These are phyloP conservation scores for Herpetomonas tarakana DNA, from an alignment of 208 protist species.

Conservation along the genomic window DNA sequence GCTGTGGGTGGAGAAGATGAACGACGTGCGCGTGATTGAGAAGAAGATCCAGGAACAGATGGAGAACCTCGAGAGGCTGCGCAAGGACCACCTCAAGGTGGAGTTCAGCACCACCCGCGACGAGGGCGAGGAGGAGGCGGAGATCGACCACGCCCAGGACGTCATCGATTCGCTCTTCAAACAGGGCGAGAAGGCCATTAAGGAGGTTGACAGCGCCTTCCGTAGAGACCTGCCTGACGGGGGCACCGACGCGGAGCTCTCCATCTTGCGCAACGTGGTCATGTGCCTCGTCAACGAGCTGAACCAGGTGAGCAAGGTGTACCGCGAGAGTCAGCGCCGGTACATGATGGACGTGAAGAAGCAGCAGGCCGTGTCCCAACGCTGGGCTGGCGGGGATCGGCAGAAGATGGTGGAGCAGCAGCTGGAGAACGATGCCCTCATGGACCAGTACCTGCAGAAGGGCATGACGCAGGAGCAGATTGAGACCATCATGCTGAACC, in stretches of 20 bases:
- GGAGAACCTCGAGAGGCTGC: slow-evolving; percentile 64
- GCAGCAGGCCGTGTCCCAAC: slow-evolving; percentile 80
- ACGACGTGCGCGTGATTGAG: slow-evolving; percentile 65
- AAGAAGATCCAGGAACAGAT: slow-evolving; percentile 72
- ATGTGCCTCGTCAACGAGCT: slow-evolving; percentile 92
- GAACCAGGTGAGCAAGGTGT: slow-evolving; percentile 81
- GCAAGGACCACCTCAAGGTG: slow-evolving; percentile 84
- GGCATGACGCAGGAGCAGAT: slow-evolving; percentile 93
- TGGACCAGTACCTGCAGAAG: slow-evolving; percentile 90
- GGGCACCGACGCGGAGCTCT: slow-evolving; percentile 84
- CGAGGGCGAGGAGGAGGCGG: slow-evolving; percentile 69
- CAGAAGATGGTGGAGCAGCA: slow-evolving; percentile 85
- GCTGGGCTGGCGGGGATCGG: slow-evolving; percentile 78
- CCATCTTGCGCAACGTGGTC: slow-evolving; percentile 89
- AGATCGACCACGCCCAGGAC: slow-evolving; percentile 76
- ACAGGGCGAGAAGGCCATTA: slow-evolving; percentile 67
- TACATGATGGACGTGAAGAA: slow-evolving; percentile 93
- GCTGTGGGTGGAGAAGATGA: slow-evolving; percentile 84
- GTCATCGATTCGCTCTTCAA: slow-evolving; percentile 89
- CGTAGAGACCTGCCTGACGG: slow-evolving; percentile 72
- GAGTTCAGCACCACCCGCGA: slow-evolving; percentile 86
- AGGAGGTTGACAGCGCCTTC: slow-evolving; percentile 72
- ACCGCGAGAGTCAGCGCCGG: slow-evolving; percentile 87
- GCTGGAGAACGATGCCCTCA: slow-evolving; percentile 77
- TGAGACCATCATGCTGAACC: slow-evolving; percentile 89